Base-by-base conservation (phyloP, 441 rosid species). In the Euphorbia celastroides region DNA sequence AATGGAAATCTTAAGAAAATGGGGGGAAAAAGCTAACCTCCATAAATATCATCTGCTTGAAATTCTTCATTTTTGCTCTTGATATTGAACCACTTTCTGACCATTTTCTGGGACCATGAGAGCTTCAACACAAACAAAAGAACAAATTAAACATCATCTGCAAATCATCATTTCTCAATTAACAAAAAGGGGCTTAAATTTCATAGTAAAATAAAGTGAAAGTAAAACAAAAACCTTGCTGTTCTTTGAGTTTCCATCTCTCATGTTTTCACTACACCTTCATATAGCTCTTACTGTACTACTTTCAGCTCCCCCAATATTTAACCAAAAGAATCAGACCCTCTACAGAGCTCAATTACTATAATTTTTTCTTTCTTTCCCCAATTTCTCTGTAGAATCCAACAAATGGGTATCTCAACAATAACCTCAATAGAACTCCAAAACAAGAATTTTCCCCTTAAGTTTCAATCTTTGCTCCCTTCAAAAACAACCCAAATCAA, bases 101-200 rank as follows among this genome's bases (percentile, higher is more conserved):
- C 88, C 88, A 91, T 80, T 83, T 85, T 87, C 82, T 88, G 89
- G 62, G 99, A 82, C 99, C 99, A 94, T 30, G 96, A 89, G 77
- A 94, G 81, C 99, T 89, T 80, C 77, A 81, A 67, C 77, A 62
- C 62, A 54, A 46, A 25, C 46, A 31, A 62, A 31, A 14, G 32
- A 63, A 50, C 51, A 62, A 67, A 31, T 59, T 20, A 31, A 65
- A 75, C 62, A 22, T 44, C 62, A 68, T 30, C 66, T 61, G 67
- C 56, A 11, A 27, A 42, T 52, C 42, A 25, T 48, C 50, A 63
- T 60, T 59, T 32, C 61, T 31, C 25, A 27, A 55, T 44, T 11
- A 67, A 62, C 51, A 20, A 69, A 51, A 64, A 52, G n/a, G 41
- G 48, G 65, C 62, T 36, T 27, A 42, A 26, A 32, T 20, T 59